Evolutionary conservation across 2,329 filamentous ascomycete species (phyloP).

Genomic region (Talaromyces amestolkiae): DNA sequence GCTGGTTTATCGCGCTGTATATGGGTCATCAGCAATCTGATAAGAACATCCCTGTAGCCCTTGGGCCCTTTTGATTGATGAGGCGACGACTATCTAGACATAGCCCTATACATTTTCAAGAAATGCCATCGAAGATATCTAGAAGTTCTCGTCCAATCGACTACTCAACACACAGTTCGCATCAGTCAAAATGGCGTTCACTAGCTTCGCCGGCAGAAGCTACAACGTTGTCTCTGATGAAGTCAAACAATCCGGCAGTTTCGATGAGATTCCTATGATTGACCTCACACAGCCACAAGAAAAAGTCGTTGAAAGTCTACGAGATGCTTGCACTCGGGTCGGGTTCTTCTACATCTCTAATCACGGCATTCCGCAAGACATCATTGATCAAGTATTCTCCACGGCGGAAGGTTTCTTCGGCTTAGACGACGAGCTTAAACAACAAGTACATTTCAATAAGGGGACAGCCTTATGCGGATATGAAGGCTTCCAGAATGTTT

Average conservation of each 20-base stretch:
- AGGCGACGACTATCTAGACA: neutral
- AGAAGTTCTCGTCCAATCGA: neutral
- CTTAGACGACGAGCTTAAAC: constrained; percentile 24
- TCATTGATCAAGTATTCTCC: constrained; percentile 15
- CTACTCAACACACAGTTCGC: neutral
- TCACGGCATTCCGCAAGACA: constrained; percentile 14
- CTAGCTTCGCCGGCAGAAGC: constrained; percentile 15
- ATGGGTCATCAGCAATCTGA: neutral
- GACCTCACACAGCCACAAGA: constrained; percentile 40
- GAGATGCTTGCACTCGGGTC: constrained; percentile 37
- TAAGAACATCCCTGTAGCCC: neutral
- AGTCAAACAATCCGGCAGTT: constrained; percentile 18
- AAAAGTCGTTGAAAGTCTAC: constrained; percentile 42
- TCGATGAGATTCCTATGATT: constrained; percentile 43
- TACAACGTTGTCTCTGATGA: constrained; percentile 14
- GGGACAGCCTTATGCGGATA: constrained; percentile 12
- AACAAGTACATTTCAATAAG: constrained; percentile 11
- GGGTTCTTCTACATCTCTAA: constrained; percentile 47
- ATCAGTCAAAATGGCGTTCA: constrained; percentile 13
- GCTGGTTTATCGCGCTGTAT: neutral
- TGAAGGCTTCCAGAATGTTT: constrained; percentile 12
- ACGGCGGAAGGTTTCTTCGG: constrained; percentile 31
- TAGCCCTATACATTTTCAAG: neutral
- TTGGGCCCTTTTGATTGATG: neutral
- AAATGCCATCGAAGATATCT: neutral